A percentile compares a stretch with the other conserved stretches of the same genome.
These are phyloP conservation scores for Hanseniaspora singularis DNA, from an alignment of 805 yeast species.

Conservation along the genomic window DNA sequence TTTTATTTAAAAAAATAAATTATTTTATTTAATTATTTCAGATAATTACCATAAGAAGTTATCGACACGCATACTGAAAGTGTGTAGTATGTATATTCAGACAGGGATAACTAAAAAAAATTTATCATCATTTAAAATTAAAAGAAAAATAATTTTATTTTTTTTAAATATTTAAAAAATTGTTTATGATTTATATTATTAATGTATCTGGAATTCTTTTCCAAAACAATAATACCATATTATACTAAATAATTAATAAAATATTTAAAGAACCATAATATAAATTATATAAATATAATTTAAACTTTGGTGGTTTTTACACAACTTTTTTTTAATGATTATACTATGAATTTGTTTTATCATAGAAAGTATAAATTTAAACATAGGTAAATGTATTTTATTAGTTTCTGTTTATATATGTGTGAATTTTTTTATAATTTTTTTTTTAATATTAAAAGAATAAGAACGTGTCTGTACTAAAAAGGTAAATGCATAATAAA, in stretches of 20 bases:
- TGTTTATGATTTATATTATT: not conserved
- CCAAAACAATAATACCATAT: not conserved
- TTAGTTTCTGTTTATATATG: too few relatives aligned
- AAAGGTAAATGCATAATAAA: too few relatives aligned
- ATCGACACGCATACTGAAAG: slow-evolving; percentile 16
- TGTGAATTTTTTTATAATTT: too few relatives aligned
- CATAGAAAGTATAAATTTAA: too few relatives aligned
- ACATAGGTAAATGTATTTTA: too few relatives aligned
- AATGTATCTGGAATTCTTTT: slow-evolving; percentile 1
- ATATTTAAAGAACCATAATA: not conserved
- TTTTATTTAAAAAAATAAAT: not conserved
- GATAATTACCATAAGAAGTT: slow-evolving; percentile 15
- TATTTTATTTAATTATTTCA: not conserved
- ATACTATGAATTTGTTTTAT: too few relatives aligned
- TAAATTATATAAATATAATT: too few relatives aligned
- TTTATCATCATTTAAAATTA: slow-evolving; percentile 15
- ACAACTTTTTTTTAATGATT: too few relatives aligned
- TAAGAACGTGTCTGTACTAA: too few relatives aligned
- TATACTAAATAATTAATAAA: not conserved
- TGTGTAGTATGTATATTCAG: slow-evolving; percentile 16
- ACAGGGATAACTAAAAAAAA: slow-evolving; percentile 16
- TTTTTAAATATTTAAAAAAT: not conserved
- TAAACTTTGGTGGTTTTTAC: too few relatives aligned
- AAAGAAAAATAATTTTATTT: not conserved
- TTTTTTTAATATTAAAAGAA: too few relatives aligned